A percentile compares a stretch with the other conserved stretches of the same genome.
Conservation (phyloP, 768 basidiomycete species). For the Phanerochaete sordida region DNA sequence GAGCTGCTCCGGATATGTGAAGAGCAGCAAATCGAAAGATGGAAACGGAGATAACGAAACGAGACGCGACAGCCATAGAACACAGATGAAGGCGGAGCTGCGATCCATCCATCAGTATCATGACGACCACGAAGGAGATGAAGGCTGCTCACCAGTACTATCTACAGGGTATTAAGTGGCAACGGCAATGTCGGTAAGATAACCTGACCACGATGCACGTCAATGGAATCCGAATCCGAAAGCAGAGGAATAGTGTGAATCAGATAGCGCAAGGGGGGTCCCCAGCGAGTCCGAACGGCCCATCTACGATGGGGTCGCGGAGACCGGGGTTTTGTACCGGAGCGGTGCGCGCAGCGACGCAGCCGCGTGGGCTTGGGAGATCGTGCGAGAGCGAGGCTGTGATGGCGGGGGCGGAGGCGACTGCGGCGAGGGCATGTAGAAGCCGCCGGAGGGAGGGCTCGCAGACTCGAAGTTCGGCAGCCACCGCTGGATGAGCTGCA, state of each 20-base stretch:
- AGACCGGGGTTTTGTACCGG: constrained; percentile 28
- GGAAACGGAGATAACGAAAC: constrained; percentile 16
- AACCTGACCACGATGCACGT: constrained; percentile 16
- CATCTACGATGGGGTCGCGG: constrained; percentile 21
- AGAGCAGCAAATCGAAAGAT: constrained; percentile 27
- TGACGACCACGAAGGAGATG: constrained; percentile 25
- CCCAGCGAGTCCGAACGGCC: constrained; percentile 15
- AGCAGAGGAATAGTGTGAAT: constrained; percentile 14
- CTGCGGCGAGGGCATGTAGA: constrained; percentile 20
- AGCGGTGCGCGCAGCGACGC: constrained; percentile 14
- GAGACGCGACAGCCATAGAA: constrained; percentile 21
- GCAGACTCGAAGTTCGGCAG: constrained; percentile 39
- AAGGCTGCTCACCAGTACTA: constrained; percentile 21
- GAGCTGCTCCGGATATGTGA: constrained; percentile 17
- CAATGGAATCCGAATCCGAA: constrained; percentile 8
- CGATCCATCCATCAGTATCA: constrained; percentile 17
- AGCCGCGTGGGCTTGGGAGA: constrained; percentile 22
- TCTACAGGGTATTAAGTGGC: constrained; percentile 12
- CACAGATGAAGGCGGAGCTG: constrained; percentile 23
- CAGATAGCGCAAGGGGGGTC: constrained; percentile 14
- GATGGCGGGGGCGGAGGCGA: constrained; percentile 4
- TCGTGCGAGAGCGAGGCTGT: constrained; percentile 27
- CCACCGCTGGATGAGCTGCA: constrained; percentile 55
- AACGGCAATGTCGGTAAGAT: constrained; percentile 16
- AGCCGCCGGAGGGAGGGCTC: constrained; percentile 33